Base-by-base conservation (phyloP, 2,329 filamentous ascomycete genomes). In the Cordyceps javanica region DNA sequence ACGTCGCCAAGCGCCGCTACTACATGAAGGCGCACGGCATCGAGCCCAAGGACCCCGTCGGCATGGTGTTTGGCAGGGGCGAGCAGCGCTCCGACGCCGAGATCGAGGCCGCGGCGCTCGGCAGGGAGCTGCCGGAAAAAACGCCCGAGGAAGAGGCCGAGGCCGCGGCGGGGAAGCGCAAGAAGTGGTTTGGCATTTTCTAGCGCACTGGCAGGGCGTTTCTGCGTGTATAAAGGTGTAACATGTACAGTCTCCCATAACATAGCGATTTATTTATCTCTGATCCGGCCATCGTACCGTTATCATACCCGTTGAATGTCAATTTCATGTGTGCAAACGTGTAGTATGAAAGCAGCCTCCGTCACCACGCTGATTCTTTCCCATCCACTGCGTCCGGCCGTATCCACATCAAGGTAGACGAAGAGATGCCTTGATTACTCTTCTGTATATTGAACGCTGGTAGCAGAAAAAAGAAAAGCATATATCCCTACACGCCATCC, bases 111-210 rank as follows among this genome's bases (percentile, higher is more conserved):
- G 62, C 62, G n/a, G 68, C 67, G 44, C 63, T 72, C 55, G 73
- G 73, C 50, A 66, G 64, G 32, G 74, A 76, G 60, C 62, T 73
- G 26, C 62, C 68, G 13, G 61, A 60, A 41, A 63, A 66, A 60
- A 39, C 60, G 10, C 63, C 65, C 42, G 62, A 60, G 34, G 69
- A 66, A 59, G 66, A 64, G 57, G 65, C 64, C 53, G 66, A 64
- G 57, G 65, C 64, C 53, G 67, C 66, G 56, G 64, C 65, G 73
- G 85, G 58, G 23, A 53, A 53, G 7, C 50, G 50, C 36, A 92
- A 91, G 82, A 92, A 90, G 77, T 92, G 88, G 83, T 76, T 94
- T 65, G 91, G 91, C 14, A 87, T 96, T 67, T 95, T 91, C 80
- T 91, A 11, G 69, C 72, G 68, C 58, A n/a, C 14, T 30, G 8